Conservation (phyloP, 768 basidiomycete species). For the Amanita thiersii region DNA sequence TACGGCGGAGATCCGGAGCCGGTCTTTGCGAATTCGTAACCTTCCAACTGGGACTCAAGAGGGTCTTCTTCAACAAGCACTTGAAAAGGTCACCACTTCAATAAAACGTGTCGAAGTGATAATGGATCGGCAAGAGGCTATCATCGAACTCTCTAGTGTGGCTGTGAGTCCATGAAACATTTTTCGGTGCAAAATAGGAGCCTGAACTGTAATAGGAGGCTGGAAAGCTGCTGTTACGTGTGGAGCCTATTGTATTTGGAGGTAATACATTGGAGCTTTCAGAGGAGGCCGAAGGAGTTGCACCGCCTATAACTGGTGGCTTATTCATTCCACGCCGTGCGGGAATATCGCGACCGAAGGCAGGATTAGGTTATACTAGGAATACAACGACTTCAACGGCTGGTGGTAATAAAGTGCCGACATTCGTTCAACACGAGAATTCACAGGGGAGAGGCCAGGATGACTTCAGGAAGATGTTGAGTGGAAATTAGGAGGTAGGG, state of each 20-base stretch:
- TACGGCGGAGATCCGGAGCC: conserved; percentile 48
- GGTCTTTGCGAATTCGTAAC: conserved; percentile 70
- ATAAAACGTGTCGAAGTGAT: conserved; percentile 76
- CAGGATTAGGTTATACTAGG: conserved; percentile 57
- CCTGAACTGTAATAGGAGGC: conserved; percentile 52
- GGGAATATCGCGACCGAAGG: conserved; percentile 58
- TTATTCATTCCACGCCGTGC: conserved; percentile 61
- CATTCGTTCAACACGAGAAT: conserved; percentile 12
- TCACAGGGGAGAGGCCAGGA: conserved; percentile 56
- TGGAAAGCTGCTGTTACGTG: conserved; percentile 64
- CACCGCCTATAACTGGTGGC: conserved; percentile 31
- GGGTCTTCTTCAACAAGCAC: conserved; percentile 80
- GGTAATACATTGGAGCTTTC: conserved; percentile 51
- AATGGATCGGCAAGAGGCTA: conserved; percentile 46
- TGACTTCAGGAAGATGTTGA: conserved; percentile 81
- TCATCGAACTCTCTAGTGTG: conserved; percentile 56
- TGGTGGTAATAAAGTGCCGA: conserved; percentile 8
- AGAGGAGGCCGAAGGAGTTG: conserved; percentile 38
- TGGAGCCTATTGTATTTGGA: conserved; percentile 66
- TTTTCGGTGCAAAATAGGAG: background rate
- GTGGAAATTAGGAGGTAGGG: conserved; percentile 12
- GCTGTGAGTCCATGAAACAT: conserved; percentile 43
- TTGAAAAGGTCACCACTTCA: conserved; percentile 63
- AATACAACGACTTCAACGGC: conserved; percentile 20
- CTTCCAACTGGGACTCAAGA: conserved; percentile 79